Evolutionary conservation across 768 basidiomycete genomes (phyloP).

Genomic region (Podaxis sp.): DNA sequence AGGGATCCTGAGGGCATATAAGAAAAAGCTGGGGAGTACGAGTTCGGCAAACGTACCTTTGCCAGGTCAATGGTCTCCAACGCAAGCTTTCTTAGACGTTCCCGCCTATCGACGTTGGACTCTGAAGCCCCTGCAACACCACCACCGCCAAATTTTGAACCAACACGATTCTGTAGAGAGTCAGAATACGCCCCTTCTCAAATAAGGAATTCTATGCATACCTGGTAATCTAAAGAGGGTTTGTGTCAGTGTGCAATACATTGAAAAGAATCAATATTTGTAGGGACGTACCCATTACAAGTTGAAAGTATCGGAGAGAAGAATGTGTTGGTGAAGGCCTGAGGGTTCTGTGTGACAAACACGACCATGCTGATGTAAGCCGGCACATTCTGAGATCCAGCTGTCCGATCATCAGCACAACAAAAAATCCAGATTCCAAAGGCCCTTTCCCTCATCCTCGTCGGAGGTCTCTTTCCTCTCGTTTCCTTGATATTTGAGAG

Average conservation of each 20-base stretch:
- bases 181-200: neutral
- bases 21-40: conserved; percentile 9
- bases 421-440: conserved; percentile 21
- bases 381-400: conserved; percentile 19
- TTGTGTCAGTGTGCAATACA: conserved; percentile 2
- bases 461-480: neutral
- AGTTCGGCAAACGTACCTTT: conserved; percentile 51
- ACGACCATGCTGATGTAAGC: conserved; percentile 5
- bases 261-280: neutral
- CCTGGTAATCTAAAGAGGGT: conserved; percentile 59
- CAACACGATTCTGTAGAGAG: conserved; percentile 78
- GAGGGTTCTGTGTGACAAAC: neutral
- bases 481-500: neutral
- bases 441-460: conserved; percentile 1
- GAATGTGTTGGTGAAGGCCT: neutral
- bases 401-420: conserved; percentile 17
- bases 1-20: conserved; percentile 66
- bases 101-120: conserved; percentile 91
- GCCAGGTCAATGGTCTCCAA: conserved; percentile 97
- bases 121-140: conserved; percentile 95
- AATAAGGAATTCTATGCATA: conserved; percentile 21
- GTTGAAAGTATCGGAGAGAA: neutral
- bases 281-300: conserved; percentile 32
- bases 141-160: conserved; percentile 93
- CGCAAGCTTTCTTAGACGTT: conserved; percentile 91